phyloP scores from a whole-genome alignment of 2,329 filamentous ascomycete genomes.

The Amauroascus niger region DNA sequence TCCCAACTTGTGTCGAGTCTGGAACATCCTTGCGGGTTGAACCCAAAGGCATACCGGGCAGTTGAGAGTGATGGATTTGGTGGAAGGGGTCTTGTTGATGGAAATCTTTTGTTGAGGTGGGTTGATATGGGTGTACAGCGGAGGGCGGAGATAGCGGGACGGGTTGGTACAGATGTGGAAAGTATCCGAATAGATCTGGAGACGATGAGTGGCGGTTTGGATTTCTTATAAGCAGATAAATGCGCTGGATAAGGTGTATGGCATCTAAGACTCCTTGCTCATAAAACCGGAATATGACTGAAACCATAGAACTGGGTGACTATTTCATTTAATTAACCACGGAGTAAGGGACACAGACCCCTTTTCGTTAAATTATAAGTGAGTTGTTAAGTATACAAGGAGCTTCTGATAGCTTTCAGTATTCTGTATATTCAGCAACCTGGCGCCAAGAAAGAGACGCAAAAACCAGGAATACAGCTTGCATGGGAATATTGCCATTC shows the following conservation, averaged over 20 bases:
- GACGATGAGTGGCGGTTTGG: constrained; percentile 53
- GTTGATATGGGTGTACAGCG: constrained; percentile 63
- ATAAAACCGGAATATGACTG: not conserved
- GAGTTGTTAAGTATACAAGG: not conserved
- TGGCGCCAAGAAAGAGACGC: not conserved
- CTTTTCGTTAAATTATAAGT: not conserved
- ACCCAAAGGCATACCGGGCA: constrained; percentile 68
- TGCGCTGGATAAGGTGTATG: not conserved
- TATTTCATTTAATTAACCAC: not conserved
- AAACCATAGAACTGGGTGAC: not conserved
- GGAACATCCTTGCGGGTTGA: constrained; percentile 67
- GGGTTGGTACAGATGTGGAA: constrained; percentile 59
- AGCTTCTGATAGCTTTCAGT: no score
- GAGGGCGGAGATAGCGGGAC: constrained; percentile 60
- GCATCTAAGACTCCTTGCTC: not conserved
- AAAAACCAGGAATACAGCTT: no score
- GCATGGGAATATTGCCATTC: not conserved
- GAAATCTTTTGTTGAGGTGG: constrained; percentile 64
- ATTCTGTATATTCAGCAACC: not conserved
- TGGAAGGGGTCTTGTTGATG: constrained; percentile 64
- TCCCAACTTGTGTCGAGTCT: constrained; percentile 69
- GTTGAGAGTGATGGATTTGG: constrained; percentile 41
- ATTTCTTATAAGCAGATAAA: constrained; percentile 27
- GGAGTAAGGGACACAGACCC: not conserved
- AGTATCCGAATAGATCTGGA: constrained; percentile 63